Evolutionary conservation across 768 basidiomycete genomes (phyloP), one percentile per base, ranked within the genome.

Genomic region (Leucosporidium scottii): DNA sequence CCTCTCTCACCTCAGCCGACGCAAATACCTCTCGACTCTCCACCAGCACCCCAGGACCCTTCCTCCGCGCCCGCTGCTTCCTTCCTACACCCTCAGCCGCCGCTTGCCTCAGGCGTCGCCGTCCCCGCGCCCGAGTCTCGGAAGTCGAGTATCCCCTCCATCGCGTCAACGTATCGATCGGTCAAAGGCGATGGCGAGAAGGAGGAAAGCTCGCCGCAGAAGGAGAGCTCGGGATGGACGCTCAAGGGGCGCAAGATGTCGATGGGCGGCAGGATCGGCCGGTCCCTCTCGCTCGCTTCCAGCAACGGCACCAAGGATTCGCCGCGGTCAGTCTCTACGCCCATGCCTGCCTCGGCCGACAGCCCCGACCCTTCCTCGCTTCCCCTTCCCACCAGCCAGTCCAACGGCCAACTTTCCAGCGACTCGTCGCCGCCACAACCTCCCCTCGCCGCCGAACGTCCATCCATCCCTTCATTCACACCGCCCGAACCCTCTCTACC

Each of bases 201-300:
- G n/a, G 59, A 48, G 6, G 36, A 44, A 3, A 31, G 44, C 8
- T 48, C 39, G 59, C 61, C 60, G 21, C n/a, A 58, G 15, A 55
- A 25, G 27, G 59, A 44, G 25, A 44, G 39, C 39, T 57, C 62
- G 62, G 59, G 59, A 15, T 48, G 59, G 59, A 67, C 60, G 21
- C n/a, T 62, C 5, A 55, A 25, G 27, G 59, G 59, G 44, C 39
- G 39, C 39, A 47, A 39, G 10, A 59, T 30, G 59, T 59, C 59
- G 44, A 47, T 44, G 36, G 39, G 23, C 23, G 34, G 34, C 21
- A 21, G 31, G 36, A 58, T 58, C 34, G 59, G 59, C 9, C 39
- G 59, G 15, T 59, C 59, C 4, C 44, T 59, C n/a, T 59, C 59
- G 44, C 59, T 59, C 27, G 59, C 25, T 12, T 17, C 28, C n/a